Evolutionary conservation across 441 rosid species (phyloP).

Genomic region (Syzygium malaccense): DNA sequence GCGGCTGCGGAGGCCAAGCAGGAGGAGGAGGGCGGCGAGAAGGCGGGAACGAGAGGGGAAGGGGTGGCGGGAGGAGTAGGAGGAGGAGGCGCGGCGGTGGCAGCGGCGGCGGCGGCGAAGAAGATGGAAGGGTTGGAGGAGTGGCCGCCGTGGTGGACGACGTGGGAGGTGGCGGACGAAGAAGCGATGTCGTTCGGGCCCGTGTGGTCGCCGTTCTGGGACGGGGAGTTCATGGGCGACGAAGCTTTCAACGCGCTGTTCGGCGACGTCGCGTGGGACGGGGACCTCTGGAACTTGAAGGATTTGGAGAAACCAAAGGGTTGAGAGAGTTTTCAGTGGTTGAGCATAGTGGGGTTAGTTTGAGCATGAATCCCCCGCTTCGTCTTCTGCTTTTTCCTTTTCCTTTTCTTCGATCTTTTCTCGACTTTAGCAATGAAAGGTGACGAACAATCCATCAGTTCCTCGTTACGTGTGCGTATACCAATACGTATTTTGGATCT

Average conservation of each 20-base stretch:
- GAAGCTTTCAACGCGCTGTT: constrained; percentile 31
- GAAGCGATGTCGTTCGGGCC: constrained; percentile 59
- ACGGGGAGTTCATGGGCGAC: constrained; percentile 38
- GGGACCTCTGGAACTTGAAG: constrained; percentile 61
- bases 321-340: not conserved
- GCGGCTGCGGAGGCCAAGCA: not conserved
- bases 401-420: not conserved
- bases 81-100: not conserved
- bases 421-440: not conserved
- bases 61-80: constrained; percentile 8
- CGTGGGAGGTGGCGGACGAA: constrained; percentile 19
- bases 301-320: constrained; percentile 16
- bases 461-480: not conserved
- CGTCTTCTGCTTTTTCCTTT: not conserved
- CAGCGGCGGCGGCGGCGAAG: constrained; percentile 2
- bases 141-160: constrained; percentile 19
- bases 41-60: constrained; percentile 17
- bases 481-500: not conserved
- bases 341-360: too few relatives aligned
- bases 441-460: not conserved
- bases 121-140: constrained; percentile 13
- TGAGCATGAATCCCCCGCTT: not conserved
- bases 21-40: not conserved
- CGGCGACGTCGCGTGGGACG: constrained; percentile 55
- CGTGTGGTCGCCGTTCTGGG: constrained; percentile 57